Base-by-base conservation (phyloP, 1,284 basidiomycete species). In the Phenoliferia sp. region DNA sequence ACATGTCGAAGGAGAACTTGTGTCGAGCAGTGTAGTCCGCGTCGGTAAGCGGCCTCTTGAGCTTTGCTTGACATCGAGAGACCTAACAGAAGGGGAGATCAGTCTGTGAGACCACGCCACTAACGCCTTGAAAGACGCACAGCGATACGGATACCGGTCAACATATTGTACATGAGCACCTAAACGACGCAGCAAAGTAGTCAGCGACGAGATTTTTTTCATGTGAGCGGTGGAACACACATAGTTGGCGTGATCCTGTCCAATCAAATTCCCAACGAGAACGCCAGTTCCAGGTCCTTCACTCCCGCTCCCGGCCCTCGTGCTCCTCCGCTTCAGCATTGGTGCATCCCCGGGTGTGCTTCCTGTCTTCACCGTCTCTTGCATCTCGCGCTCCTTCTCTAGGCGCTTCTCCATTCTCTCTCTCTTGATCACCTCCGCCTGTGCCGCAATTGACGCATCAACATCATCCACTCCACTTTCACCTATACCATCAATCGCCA, bases 91-190 rank as follows among this genome's bases (percentile, higher is more conserved):
- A 22, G 12, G 12, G 22, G 39, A 12, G 39, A 44, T 44, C 39
- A 12, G 22, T 44, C 39, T 22, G 12, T 22, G 12, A 12, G 22
- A 44, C 39, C 39, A 22, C 39, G 12, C 22, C 39, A 44, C 39
- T 22, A 44, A 44, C 12, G 22, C 39, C 12, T 44, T 12, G n/a
- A n/a, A n/a, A n/a, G 16, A 85, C 88, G 77, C 74, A 92, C 92
- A 59, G 90, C 94, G 74, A 94, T 94, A 36, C 95, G 88, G 72
- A 99, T 98, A 6, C 95, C 95, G 3, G 95, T 99, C 75, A 99
- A 84, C 95, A 99, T 99, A 83, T 99, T 98, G 83, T 98, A 99
- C 95, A 98, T 98, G 77, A 98, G 83, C 69, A 97, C n/a, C n/a
- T n/a, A n/a, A 48, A 22, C 39, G 39, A 48, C 39, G 39, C 12